These are phyloP conservation scores for Sicyos baderoa DNA, from an alignment of 306 rosid genomes.

Conservation along the genomic window DNA sequence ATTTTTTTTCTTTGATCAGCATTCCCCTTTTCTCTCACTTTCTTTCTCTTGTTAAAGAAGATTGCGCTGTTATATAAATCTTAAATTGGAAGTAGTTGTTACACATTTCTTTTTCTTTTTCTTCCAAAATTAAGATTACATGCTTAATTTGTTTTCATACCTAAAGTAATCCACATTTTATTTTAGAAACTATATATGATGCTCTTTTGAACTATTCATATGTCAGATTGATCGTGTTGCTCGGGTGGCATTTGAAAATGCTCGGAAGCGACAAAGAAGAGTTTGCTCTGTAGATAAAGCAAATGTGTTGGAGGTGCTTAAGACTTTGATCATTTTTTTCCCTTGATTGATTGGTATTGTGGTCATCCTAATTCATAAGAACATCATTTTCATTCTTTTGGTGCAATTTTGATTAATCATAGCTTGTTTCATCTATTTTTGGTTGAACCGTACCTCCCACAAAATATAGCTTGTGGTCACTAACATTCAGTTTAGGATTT, in stretches of 20 bases:
- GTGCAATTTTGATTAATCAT: neutral
- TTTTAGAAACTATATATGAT: neutral
- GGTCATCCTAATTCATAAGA: neutral
- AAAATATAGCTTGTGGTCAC: neutral
- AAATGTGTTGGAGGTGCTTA: constrained; percentile 81
- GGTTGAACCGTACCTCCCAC: neutral
- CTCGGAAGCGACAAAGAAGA: constrained; percentile 62
- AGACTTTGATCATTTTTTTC: neutral
- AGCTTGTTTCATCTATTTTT: neutral
- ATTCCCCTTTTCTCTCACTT: no score
- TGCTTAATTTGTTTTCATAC: no score
- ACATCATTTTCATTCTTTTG: neutral
- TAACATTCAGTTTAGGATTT: neutral
- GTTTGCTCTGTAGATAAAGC: constrained; percentile 95
- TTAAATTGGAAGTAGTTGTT: no score
- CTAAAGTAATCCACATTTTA: neutral
- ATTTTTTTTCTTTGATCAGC: neutral
- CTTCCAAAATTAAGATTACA: no score
- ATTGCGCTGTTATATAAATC: no score
- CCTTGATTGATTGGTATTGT: neutral
- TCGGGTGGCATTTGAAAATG: constrained; percentile 74
- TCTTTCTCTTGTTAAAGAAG: no score
- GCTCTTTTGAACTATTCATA: neutral
- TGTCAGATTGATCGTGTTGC: constrained; percentile 84
- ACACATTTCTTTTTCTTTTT: no score